A percentile compares a stretch with the other conserved stretches of the same genome.
These are phyloP conservation scores for Umbelopsis sp. DNA, from an alignment of 192 early-diverging fungal species.

Conservation along the genomic window DNA sequence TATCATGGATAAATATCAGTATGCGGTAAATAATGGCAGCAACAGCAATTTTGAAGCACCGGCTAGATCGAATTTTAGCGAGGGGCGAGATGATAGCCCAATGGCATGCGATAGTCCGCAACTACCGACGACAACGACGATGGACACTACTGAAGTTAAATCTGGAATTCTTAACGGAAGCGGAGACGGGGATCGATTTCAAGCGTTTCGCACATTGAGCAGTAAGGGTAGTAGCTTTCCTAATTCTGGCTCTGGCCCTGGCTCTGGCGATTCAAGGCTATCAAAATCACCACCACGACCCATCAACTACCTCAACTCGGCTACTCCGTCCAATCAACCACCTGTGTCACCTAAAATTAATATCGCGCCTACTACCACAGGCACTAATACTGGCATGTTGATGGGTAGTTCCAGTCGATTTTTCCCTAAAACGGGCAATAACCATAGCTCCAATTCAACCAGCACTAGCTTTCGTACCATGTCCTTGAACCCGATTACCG, in stretches of 20 bases:
- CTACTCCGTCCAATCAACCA: constrained; percentile 1
- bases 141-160: background rate
- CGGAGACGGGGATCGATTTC: constrained; percentile 3
- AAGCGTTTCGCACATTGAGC: background rate
- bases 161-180: background rate
- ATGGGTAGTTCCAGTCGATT: background rate
- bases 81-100: background rate
- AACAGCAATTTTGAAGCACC: background rate
- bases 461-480: constrained; percentile 4
- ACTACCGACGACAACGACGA: background rate
- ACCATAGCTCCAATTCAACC: background rate
- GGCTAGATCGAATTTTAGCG: background rate
- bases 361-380: constrained; percentile 27
- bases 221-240: background rate
- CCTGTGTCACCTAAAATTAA: constrained; percentile 33
- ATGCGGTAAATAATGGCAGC: constrained; percentile 13
- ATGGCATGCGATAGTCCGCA: constrained; percentile 14
- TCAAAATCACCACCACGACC: constrained; percentile 5
- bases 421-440: constrained; percentile 24
- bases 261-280: background rate
- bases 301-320: constrained; percentile 1
- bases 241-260: no score
- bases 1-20: constrained; percentile 36
- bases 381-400: background rate
- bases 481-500: background rate